Evolutionary conservation across 73 alveolate genomes (phyloP).

Genomic region (Paramecium biaurelia): DNA sequence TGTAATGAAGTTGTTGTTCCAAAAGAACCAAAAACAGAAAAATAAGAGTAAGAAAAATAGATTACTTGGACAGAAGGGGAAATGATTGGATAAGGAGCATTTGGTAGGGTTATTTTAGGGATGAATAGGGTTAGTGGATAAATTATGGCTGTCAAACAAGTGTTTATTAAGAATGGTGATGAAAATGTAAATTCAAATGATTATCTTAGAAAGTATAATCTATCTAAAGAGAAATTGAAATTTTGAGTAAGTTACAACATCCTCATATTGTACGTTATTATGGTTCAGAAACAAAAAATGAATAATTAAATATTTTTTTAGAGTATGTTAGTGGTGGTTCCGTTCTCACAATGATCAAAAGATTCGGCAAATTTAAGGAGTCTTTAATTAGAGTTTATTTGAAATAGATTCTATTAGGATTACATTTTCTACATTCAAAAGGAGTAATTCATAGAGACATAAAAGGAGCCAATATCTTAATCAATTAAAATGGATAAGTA

Average conservation of each 20-base stretch:
- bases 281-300: constrained; percentile 66
- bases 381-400: constrained; percentile 69
- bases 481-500: constrained; percentile 32
- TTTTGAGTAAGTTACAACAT: constrained; percentile 67
- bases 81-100: constrained; percentile 91
- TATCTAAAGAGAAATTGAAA: constrained; percentile 68
- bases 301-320: constrained; percentile 69
- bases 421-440: constrained; percentile 77
- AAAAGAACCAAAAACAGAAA: not conserved
- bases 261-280: constrained; percentile 75
- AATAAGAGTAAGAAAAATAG: not conserved
- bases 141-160: constrained; percentile 83
- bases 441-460: constrained; percentile 85
- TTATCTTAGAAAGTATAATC: constrained; percentile 58
- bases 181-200: not conserved
- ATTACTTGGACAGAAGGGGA: constrained; percentile 69
- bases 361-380: constrained; percentile 72
- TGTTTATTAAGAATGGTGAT: constrained; percentile 45
- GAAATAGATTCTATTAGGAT: constrained; percentile 76
- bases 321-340: constrained; percentile 84
- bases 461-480: constrained; percentile 86
- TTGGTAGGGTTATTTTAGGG: constrained; percentile 93
- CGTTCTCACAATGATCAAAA: constrained; percentile 56
- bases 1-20: not conserved
- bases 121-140: constrained; percentile 79